These are phyloP conservation scores for Candida buenavistaensis DNA, from an alignment of 1,139 yeast species.

Conservation along the genomic window DNA sequence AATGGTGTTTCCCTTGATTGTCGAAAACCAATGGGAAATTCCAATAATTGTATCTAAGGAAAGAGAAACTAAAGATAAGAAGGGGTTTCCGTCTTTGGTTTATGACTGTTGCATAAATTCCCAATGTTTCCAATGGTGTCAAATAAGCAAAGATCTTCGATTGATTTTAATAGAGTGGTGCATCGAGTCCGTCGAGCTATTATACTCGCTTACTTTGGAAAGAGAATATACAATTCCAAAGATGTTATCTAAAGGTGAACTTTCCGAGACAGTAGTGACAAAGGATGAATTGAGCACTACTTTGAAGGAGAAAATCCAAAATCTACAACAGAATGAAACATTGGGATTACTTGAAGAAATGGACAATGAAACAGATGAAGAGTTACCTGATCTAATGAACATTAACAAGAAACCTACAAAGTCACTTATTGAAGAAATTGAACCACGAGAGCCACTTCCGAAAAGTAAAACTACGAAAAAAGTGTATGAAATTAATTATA, in stretches of 20 bases:
- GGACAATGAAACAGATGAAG: constrained; percentile 17
- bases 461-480: background rate
- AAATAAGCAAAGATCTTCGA: constrained; percentile 50
- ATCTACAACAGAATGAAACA: constrained; percentile 39
- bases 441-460: constrained; percentile 5
- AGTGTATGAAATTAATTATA: constrained; percentile 3
- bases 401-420: constrained; percentile 9
- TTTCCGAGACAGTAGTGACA: constrained; percentile 35
- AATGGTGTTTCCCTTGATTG: constrained; percentile 61
- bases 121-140: constrained; percentile 61
- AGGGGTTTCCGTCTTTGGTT: constrained; percentile 63
- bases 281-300: constrained; percentile 32
- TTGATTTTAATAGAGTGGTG: constrained; percentile 61
- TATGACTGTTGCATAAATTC: constrained; percentile 76
- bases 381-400: constrained; percentile 22
- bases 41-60: constrained; percentile 70
- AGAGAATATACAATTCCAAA: constrained; percentile 56
- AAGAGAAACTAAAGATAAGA: constrained; percentile 62
- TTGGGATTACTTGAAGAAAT: constrained; percentile 43
- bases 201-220: constrained; percentile 38
- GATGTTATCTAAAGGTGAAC: constrained; percentile 59
- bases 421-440: constrained; percentile 45
- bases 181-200: constrained; percentile 64
- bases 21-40: constrained; percentile 79
- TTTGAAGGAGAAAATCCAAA: constrained; percentile 32